Evolutionary conservation across 768 basidiomycete genomes (phyloP).

Genomic region (Lactifluus volemus): DNA sequence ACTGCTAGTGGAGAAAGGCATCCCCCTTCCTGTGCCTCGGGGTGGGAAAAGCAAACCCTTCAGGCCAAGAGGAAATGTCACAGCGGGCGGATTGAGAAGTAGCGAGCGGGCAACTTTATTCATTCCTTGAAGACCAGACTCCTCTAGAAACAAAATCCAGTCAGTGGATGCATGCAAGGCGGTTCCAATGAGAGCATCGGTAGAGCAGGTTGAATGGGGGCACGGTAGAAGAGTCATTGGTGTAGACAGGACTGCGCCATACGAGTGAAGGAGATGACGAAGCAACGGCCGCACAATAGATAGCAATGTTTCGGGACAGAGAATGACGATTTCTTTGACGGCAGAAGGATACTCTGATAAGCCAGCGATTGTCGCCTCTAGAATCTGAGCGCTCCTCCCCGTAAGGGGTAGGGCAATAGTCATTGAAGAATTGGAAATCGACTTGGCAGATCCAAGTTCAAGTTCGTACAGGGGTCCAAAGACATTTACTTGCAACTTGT

Average conservation of each 20-base stretch:
- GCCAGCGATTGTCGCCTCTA: neutral
- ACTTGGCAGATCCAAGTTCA: constrained; percentile 13
- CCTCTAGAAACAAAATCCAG: constrained; percentile 15
- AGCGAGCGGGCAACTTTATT: neutral
- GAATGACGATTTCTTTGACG: constrained; percentile 9
- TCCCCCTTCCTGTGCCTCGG: neutral
- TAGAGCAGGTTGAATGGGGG: neutral
- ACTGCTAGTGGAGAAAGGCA: constrained; percentile 25
- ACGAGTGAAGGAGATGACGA: constrained; percentile 2
- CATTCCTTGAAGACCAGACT: constrained; percentile 6
- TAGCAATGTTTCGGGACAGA: constrained; percentile 17
- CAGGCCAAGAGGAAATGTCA: constrained; percentile 18
- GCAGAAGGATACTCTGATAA: neutral
- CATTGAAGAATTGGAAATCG: constrained; percentile 1
- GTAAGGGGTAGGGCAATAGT: constrained; percentile 9
- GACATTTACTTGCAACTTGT: neutral
- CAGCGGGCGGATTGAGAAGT: constrained; percentile 13
- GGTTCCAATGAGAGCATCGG: constrained; percentile 2
- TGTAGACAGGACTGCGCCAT: neutral
- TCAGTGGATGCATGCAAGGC: constrained; percentile 4
- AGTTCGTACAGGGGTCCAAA: constrained; percentile 15
- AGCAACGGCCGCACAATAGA: constrained; percentile 10
- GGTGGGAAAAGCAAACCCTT: constrained; percentile 3
- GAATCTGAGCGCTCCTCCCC: neutral
- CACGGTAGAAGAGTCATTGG: constrained; percentile 11